Evolutionary conservation across 768 basidiomycete species (phyloP), one percentile per base, ranked within the genome.

Genomic region (Termitomyces sp.): DNA sequence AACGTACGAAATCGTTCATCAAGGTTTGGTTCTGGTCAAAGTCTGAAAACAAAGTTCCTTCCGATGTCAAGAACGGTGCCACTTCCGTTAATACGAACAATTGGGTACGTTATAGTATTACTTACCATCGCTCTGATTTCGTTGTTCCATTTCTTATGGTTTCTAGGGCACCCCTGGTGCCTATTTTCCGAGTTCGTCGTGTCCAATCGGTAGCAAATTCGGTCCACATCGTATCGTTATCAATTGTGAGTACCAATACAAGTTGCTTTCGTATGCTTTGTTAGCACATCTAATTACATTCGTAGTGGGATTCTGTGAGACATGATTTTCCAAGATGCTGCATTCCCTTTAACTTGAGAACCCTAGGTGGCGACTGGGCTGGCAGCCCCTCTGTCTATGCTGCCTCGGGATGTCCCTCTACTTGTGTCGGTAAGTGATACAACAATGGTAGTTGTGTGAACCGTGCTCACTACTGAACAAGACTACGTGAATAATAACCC

Each of bases 1-100:
- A 87, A 64, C 77, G 85, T 37, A 85, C 84, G 0, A 61, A 68
- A 21, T 63, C 64, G 3, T 81, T 76, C 65, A 82, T 89, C 64
- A 85, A 84, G 58, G 74, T 88, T 45, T 90, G 83, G 81, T 89
- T 87, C 71, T 90, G 85, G 85, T 73, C 83, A 1, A 75, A 84
- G 41, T 70, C 68, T 47, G 75, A 63, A 32, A 62, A 63, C 9
- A 63, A 63, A 28, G 72, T 81, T 32, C 84, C 84, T 1, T 61
- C 68, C 12, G 83, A 80, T 59, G 74, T 84, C 9, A 66, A 58
- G 34, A 67, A 67, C 17, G 81, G 80, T 2, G 72, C 67, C 0
- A 65, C 64, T 16, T 61, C 63, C 5, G 73, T 84, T 17, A 70
- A 83, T 64, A 82, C 84, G 4, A 71, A 68, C 40, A 71, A 66